These are phyloP conservation scores for Helotiales sp. DNA, from an alignment of 2,329 filamentous ascomycete species.

Conservation along the genomic window DNA sequence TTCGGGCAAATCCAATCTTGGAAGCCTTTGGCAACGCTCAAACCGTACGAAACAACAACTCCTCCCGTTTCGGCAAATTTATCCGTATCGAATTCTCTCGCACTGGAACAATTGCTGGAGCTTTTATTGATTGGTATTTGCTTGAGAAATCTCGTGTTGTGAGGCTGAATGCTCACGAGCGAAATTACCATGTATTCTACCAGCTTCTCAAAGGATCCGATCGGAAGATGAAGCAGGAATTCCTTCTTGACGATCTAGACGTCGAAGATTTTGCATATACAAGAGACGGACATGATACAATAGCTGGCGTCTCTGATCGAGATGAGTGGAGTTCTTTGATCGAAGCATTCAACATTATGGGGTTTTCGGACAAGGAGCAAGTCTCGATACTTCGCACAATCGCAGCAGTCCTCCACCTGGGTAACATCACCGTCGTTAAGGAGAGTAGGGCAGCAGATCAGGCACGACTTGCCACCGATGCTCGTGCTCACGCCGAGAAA, in stretches of 20 bases:
- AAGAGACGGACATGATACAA: constrained; percentile 85
- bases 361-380: constrained; percentile 85
- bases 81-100: constrained; percentile 94
- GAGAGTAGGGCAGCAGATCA: constrained; percentile 92
- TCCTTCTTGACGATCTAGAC: constrained; percentile 72
- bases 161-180: constrained; percentile 79
- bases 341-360: constrained; percentile 94
- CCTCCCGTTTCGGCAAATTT: constrained; percentile 97
- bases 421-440: constrained; percentile 86
- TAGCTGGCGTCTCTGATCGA: constrained; percentile 83
- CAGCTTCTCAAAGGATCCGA: constrained; percentile 88
- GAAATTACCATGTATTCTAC: constrained; percentile 98
- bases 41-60: constrained; percentile 97
- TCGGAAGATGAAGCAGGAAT: constrained; percentile 67
- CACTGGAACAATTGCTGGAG: constrained; percentile 86
- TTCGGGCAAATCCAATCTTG: constrained; percentile 93
- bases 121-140: constrained; percentile 98
- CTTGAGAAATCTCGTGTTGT: constrained; percentile 98
- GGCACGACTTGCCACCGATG: constrained; percentile 76
- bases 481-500: constrained; percentile 71
- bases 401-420: constrained; percentile 88
- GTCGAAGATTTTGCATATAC: constrained; percentile 92
- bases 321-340: constrained; percentile 89
- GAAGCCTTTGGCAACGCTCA: constrained; percentile 98
- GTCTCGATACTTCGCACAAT: constrained; percentile 80